Evolutionary conservation across 164 flowering plant genomes (phyloP).

Genomic region (Vitis cinerea): DNA sequence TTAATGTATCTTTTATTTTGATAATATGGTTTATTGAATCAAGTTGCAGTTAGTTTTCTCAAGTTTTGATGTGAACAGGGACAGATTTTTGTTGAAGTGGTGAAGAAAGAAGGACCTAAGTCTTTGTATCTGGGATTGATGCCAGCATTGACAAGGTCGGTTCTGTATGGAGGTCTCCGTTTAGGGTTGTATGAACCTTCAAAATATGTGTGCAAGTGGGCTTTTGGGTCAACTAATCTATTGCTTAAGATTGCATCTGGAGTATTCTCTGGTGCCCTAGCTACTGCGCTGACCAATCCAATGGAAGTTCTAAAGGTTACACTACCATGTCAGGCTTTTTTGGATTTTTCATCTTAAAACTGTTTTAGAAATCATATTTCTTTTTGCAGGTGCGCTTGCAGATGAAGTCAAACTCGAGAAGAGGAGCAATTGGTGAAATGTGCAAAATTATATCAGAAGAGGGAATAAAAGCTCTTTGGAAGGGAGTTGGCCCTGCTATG

Average conservation of each 20-base stretch:
- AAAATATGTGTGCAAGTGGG: slow-evolving; percentile 64
- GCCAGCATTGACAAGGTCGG: slow-evolving; percentile 82
- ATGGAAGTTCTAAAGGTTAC: slow-evolving; percentile 86
- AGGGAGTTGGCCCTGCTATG: slow-evolving; percentile 97
- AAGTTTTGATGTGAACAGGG: slow-evolving; percentile 48
- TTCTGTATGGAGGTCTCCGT: slow-evolving; percentile 91
- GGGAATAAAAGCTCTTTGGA: slow-evolving; percentile 84
- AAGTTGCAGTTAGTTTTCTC: slow-evolving; percentile 3
- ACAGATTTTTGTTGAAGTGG: slow-evolving; percentile 43
- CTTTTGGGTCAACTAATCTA: slow-evolving; percentile 80
- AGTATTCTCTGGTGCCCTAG: slow-evolving; percentile 80
- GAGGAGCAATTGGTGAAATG: slow-evolving; percentile 53
- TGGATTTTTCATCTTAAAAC: background rate
- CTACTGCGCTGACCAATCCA: slow-evolving; percentile 93
- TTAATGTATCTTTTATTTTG: background rate
- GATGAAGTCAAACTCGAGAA: slow-evolving; percentile 47
- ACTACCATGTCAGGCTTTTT: background rate
- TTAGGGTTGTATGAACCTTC: slow-evolving; percentile 94
- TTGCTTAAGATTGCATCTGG: slow-evolving; percentile 84
- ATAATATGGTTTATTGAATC: slow-evolving; percentile 8
- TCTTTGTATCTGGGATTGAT: slow-evolving; percentile 80
- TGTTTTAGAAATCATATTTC: slow-evolving; percentile 5
- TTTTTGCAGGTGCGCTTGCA: slow-evolving; percentile 73
- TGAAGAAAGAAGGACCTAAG: slow-evolving; percentile 76
- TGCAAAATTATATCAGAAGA: slow-evolving; percentile 61